These are phyloP conservation scores for Falciphora oryzae DNA, from an alignment of 2,329 filamentous ascomycete species.

Conservation along the genomic window DNA sequence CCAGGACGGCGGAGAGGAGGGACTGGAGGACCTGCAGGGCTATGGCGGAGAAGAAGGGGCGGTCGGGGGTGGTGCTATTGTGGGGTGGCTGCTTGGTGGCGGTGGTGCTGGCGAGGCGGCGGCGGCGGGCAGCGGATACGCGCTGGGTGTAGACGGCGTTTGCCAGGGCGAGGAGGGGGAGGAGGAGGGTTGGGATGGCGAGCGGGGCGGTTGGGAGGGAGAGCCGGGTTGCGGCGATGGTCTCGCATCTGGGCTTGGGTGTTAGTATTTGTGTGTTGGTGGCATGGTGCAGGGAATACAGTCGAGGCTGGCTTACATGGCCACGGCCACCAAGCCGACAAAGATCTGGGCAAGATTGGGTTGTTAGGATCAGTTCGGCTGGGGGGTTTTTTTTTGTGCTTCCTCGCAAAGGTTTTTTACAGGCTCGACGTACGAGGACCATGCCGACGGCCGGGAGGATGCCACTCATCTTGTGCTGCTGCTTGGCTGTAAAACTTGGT, in stretches of 20 bases:
- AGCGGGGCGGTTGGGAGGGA: slow-evolving; percentile 16
- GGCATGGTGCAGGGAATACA: too few relatives aligned
- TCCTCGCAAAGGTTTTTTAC: too few relatives aligned
- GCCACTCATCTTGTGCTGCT: neutral
- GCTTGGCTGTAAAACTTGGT: neutral
- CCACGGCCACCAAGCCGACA: neutral
- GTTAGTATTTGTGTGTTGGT: neutral
- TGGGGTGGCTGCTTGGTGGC: neutral
- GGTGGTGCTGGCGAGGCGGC: slow-evolving; percentile 3
- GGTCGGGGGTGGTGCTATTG: neutral
- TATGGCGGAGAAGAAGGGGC: neutral
- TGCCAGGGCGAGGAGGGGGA: slow-evolving; percentile 12
- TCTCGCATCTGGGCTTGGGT: slow-evolving; percentile 14
- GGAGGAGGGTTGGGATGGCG: slow-evolving; percentile 11
- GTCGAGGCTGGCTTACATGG: neutral
- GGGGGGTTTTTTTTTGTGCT: too few relatives aligned
- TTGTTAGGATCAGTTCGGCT: neutral
- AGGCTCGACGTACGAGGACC: neutral
- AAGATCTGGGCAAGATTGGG: neutral
- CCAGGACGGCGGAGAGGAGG: slow-evolving; percentile 36
- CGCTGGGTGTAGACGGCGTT: slow-evolving; percentile 9
- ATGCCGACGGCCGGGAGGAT: neutral
- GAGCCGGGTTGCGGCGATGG: slow-evolving; percentile 11
- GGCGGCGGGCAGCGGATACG: neutral
- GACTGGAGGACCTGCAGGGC: slow-evolving; percentile 14